phyloP scores from a whole-genome alignment of 805 yeast genomes.

The Candida sithepensis region DNA sequence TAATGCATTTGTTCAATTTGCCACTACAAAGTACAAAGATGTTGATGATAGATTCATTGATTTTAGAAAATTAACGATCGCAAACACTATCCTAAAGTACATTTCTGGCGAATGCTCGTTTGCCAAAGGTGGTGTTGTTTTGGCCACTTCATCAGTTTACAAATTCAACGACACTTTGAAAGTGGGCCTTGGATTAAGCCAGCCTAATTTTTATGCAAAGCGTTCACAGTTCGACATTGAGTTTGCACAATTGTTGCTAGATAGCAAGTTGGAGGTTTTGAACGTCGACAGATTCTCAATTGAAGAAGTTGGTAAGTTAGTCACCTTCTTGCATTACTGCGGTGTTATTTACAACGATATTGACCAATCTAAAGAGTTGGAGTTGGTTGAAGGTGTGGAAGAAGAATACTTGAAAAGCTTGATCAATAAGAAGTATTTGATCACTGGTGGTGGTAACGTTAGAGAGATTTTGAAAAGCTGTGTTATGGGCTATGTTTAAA shows the following conservation, averaged over 20 bases:
- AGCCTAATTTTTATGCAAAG: slow-evolving; percentile 55
- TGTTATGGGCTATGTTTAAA: slow-evolving; percentile 30
- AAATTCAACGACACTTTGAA: slow-evolving; percentile 52
- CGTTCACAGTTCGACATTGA: slow-evolving; percentile 47
- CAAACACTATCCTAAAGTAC: slow-evolving; percentile 50
- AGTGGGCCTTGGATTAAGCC: slow-evolving; percentile 46
- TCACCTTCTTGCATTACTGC: slow-evolving; percentile 40
- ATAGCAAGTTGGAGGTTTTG: slow-evolving; percentile 28
- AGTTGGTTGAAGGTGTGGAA: slow-evolving; percentile 6
- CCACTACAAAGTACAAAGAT: slow-evolving; percentile 59
- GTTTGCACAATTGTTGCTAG: slow-evolving; percentile 44
- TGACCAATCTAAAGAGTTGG: slow-evolving; percentile 27
- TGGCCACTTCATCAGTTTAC: slow-evolving; percentile 59
- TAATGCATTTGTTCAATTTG: slow-evolving; percentile 53
- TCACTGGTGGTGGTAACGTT: slow-evolving; percentile 68
- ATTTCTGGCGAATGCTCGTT: slow-evolving; percentile 52
- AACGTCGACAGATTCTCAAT: slow-evolving; percentile 41
- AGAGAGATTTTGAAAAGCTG: slow-evolving; percentile 43
- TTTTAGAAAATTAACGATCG: slow-evolving; percentile 60
- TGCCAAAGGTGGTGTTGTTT: slow-evolving; percentile 58
- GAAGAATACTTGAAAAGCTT: slow-evolving; percentile 31
- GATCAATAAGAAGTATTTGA: slow-evolving; percentile 45
- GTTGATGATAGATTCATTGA: slow-evolving; percentile 52
- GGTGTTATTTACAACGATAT: slow-evolving; percentile 34
- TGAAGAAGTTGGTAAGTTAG: slow-evolving; percentile 40